phyloP scores from a whole-genome alignment of 495 filamentous ascomycete species.

The Oleoguttula mirabilis region DNA sequence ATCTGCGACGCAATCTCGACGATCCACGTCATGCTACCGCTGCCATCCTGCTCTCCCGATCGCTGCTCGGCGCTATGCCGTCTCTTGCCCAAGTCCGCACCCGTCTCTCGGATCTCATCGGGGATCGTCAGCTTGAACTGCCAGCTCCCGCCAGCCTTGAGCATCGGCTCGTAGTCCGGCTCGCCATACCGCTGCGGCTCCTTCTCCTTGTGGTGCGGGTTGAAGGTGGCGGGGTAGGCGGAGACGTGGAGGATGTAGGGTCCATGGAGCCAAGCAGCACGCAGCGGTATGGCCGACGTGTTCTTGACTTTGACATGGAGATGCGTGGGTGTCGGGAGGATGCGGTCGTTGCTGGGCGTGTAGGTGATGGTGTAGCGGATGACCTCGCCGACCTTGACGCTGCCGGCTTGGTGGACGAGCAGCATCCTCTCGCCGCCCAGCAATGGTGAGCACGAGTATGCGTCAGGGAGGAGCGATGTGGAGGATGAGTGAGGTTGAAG shows the following conservation, averaged over 20 bases:
- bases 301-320: conserved; percentile 83
- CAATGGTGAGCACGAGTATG: no score
- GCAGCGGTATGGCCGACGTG: conserved; percentile 75
- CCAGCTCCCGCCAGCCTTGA: conserved; percentile 87
- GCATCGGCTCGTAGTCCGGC: conserved; percentile 86
- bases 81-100: conserved; percentile 18
- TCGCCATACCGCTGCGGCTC: conserved; percentile 48
- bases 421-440: no score
- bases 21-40: conserved; percentile 61
- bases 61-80: conserved; percentile 11
- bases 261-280: conserved; percentile 90
- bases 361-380: conserved; percentile 91
- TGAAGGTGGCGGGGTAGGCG: conserved; percentile 66
- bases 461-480: no score
- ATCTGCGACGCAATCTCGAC: conserved; percentile 87
- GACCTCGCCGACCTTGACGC: conserved; percentile 84
- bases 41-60: conserved; percentile 18
- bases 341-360: conserved; percentile 73
- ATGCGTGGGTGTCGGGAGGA: conserved; percentile 65
- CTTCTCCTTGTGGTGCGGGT: conserved; percentile 61
- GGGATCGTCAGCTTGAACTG: conserved; percentile 66
- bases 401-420: conserved; percentile 75
- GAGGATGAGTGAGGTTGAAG: no score
- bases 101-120: conserved; percentile 47
- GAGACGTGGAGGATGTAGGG: conserved; percentile 84